Conservation (phyloP, 2,329 filamentous ascomycete genomes). For the Trichoderma endophyticum region DNA sequence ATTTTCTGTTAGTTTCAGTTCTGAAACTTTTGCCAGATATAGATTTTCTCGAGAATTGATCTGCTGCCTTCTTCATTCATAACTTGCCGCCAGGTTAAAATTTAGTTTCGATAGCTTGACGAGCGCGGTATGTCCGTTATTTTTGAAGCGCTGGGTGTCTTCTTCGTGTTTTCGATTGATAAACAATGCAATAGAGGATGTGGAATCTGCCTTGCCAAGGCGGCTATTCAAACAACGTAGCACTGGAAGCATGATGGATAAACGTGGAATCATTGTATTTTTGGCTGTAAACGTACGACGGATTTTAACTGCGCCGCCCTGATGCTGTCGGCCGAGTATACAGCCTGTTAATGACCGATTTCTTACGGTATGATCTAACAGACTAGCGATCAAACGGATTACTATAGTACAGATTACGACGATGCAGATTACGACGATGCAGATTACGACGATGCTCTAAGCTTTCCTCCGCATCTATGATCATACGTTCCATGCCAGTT, state of each 20-base stretch:
- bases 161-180: not conserved
- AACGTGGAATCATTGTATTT: not conserved
- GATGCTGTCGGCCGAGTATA: not conserved
- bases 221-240: not conserved
- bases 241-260: not conserved
- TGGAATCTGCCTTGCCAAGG: not conserved
- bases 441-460: not conserved
- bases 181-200: not conserved
- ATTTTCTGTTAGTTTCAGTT: not conserved
- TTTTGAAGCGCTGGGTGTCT: not conserved
- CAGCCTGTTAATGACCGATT: not conserved
- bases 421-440: not conserved
- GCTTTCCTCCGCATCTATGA: not conserved
- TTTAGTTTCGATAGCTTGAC: not conserved
- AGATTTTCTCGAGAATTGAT: not conserved
- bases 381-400: not conserved
- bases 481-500: rapidly evolving
- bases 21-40: not conserved
- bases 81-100: not conserved
- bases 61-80: not conserved
- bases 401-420: not conserved
- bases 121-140: not conserved
- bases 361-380: not conserved
- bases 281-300: not conserved
- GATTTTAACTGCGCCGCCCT: not conserved